Conservation (phyloP, 768 basidiomycete species). For the Collybia nuda region DNA sequence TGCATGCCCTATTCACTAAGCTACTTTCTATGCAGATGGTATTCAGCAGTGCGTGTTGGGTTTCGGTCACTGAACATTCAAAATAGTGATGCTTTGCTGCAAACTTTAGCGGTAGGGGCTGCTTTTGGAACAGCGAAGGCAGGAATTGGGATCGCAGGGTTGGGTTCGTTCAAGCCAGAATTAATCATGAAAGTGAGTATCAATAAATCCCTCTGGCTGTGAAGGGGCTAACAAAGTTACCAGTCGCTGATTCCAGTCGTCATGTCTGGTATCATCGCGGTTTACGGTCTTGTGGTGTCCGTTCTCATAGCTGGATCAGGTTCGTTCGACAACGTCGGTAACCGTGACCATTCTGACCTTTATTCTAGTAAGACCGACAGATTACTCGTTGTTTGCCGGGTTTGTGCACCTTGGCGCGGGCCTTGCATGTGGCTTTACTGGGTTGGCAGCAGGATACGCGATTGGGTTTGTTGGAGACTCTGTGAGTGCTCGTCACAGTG, state of each 20-base stretch:
- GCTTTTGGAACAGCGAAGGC: constrained; percentile 96
- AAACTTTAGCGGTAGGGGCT: constrained; percentile 77
- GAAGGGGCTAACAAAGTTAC: not conserved
- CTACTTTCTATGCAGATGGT: constrained; percentile 72
- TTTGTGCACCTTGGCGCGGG: constrained; percentile 94
- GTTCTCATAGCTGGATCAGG: constrained; percentile 80
- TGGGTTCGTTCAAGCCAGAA: constrained; percentile 93
- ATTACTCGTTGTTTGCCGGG: constrained; percentile 63
- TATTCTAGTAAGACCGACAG: constrained; percentile 54
- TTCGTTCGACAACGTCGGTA: constrained; percentile 24
- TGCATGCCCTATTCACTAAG: constrained; percentile 1
- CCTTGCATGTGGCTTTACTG: constrained; percentile 87
- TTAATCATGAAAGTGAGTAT: constrained; percentile 91
- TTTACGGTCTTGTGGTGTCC: constrained; percentile 94
- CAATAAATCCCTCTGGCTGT: not conserved
- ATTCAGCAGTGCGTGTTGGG: constrained; percentile 76
- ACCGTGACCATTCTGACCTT: constrained; percentile 7
- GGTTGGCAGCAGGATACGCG: constrained; percentile 91
- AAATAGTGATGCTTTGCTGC: not conserved
- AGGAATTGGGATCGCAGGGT: constrained; percentile 94
- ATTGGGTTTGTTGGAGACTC: constrained; percentile 94
- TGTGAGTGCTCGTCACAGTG: constrained; percentile 44
- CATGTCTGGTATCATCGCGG: constrained; percentile 98
- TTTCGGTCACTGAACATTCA: not conserved
- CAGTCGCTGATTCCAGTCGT: constrained; percentile 95